Evolutionary conservation across 495 filamentous ascomycete species (phyloP).

Genomic region (Hypoxylon crocopeplum): DNA sequence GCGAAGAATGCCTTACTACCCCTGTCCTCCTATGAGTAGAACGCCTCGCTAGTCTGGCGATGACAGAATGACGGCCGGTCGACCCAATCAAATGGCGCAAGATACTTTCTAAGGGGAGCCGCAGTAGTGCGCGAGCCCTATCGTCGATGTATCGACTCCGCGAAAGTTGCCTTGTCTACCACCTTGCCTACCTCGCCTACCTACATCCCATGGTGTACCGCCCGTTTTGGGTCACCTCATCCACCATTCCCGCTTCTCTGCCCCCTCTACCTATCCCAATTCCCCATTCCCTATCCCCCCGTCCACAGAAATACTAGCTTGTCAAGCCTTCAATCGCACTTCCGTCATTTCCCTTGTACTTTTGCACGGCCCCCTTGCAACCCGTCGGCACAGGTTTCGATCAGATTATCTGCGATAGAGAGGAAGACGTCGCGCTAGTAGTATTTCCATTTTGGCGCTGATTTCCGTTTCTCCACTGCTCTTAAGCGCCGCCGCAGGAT

Average conservation of each 20-base stretch:
- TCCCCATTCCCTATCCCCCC: background rate
- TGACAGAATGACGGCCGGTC: conserved; percentile 31
- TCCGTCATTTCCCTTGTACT: conserved; percentile 20
- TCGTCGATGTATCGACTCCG: conserved; percentile 30
- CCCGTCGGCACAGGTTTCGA: conserved; percentile 33
- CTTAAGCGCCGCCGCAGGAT: conserved; percentile 39
- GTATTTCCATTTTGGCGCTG: conserved; percentile 39
- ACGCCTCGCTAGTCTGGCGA: conserved; percentile 28
- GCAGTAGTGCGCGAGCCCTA: conserved; percentile 42
- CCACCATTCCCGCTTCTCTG: conserved; percentile 8
- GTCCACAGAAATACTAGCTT: conserved; percentile 21
- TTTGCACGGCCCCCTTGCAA: conserved; percentile 41
- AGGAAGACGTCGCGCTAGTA: conserved; percentile 17
- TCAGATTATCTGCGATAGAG: conserved; percentile 27
- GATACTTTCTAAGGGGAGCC: conserved; percentile 20
- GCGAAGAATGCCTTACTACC: conserved; percentile 39
- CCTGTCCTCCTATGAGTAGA: conserved; percentile 21
- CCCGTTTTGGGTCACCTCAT: conserved; percentile 24
- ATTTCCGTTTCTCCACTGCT: conserved; percentile 28
- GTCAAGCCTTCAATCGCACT: conserved; percentile 10
- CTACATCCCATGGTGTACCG: conserved; percentile 21
- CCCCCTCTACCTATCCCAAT: conserved; percentile 22
- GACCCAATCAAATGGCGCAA: conserved; percentile 26
- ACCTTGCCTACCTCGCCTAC: too few relatives aligned
- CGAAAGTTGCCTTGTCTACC: conserved; percentile 33